These are phyloP conservation scores for Stephania japonica DNA, from an alignment of 164 flowering plant genomes.

Conservation along the genomic window DNA sequence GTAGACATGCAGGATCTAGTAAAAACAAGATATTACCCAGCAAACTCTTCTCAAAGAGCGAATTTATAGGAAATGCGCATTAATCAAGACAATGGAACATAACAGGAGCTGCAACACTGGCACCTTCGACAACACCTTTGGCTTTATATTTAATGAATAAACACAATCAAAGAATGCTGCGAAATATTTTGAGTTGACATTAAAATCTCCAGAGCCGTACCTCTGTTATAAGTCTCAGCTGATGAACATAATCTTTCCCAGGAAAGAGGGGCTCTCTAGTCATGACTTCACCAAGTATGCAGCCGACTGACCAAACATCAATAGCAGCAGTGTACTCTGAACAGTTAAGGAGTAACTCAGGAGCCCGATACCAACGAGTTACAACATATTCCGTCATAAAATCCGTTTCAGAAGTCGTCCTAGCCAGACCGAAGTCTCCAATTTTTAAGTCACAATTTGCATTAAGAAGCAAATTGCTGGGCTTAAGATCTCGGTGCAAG, in stretches of 20 bases:
- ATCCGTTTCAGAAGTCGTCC: constrained; percentile 97
- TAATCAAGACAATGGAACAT: not conserved
- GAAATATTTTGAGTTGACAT: not conserved
- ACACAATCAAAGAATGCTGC: not conserved
- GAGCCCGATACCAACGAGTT: constrained; percentile 97
- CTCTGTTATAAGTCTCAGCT: constrained; percentile 82
- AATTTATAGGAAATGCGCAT: not conserved
- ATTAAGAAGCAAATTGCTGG: constrained; percentile 87
- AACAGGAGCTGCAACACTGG: not conserved
- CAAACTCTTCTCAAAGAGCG: not conserved
- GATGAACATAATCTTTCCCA: constrained; percentile 88
- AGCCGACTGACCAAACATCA: constrained; percentile 96
- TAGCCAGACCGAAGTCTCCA: constrained; percentile 94
- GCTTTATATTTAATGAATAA: not conserved
- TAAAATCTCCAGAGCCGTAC: constrained; percentile 26
- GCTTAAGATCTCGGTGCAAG: constrained; percentile 92
- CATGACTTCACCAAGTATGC: constrained; percentile 88
- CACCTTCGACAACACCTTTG: not conserved
- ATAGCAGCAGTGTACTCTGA: constrained; percentile 95
- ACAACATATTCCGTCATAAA: constrained; percentile 99
- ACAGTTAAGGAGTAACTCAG: constrained; percentile 92
- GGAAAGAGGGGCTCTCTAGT: constrained; percentile 77
- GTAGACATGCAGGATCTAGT: not conserved
- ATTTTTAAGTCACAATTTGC: constrained; percentile 94
- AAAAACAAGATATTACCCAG: not conserved